Evolutionary conservation across 2,329 filamentous ascomycete genomes (phyloP), one percentile per base, ranked within the genome.

Genomic region (Fusarium marasasianum): DNA sequence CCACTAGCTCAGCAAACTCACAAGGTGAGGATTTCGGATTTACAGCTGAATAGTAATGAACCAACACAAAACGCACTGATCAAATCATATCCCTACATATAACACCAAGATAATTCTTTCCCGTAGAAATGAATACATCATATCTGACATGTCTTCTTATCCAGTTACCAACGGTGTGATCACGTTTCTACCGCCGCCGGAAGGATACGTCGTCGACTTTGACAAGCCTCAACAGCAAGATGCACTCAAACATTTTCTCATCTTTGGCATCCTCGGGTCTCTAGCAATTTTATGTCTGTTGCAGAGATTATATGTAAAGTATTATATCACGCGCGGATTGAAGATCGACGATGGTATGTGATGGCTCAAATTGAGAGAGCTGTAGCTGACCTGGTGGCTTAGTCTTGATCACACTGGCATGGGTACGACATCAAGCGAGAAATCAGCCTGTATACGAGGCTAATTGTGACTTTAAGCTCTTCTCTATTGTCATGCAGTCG

Each of bases 261-360:
- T 81, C 2, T 79, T 79, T 14, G 79, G 72, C 0, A 56, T 80
- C 0, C 44, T 78, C 1, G 74, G 75, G 1, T 45, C 68, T 1
- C 38, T 81, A 6, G 74, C 80, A 0, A 33, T 68, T 1, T 1
- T 71, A 1, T 68, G 76, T 12, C 33, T 81, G 1, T 37, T 63
- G 3, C 79, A 81, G 18, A 66, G 79, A n/a, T 31, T 81, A 1
- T 81, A 81, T 61, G 80, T 79, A 9, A 80, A 80, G 37, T 53
- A 78, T 2, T 78, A 69, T 17, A 44, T 77, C 5, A n/a, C 50
- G 3, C 56, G 62, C 1, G 62, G 56, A 2, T 29, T 76, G 1
- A 66, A 67, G 45, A 57, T 76, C 26, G 75, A 77, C 12, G 73
- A 77, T 63, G 63, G 75, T 77, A 61, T 11, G 71, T 61, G 22